These are phyloP conservation scores for Salvia hispanica DNA, from an alignment of 257 asterid species.

Conservation along the genomic window DNA sequence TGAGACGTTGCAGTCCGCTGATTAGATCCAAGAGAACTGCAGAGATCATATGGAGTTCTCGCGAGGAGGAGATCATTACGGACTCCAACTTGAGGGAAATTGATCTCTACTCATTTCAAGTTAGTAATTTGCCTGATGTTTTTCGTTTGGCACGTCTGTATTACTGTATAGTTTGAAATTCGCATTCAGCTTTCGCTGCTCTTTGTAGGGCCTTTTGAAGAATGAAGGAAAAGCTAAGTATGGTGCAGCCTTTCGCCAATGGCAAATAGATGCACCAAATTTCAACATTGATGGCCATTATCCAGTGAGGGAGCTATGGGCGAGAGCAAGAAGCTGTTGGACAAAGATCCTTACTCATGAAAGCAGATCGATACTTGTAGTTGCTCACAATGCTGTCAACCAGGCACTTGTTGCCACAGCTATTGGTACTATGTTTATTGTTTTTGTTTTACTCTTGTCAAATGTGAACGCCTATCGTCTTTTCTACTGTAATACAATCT, in stretches of 20 bases:
- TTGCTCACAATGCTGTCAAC: constrained; percentile 97
- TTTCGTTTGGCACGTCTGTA: not conserved
- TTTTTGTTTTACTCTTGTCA: not conserved
- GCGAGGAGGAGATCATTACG: constrained; percentile 73
- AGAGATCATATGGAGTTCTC: constrained; percentile 87
- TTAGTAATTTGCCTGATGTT: constrained; percentile 37
- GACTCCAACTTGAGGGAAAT: constrained; percentile 84
- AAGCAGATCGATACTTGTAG: constrained; percentile 78
- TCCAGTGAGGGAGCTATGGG: constrained; percentile 94
- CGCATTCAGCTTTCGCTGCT: constrained; percentile 6
- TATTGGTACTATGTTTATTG: constrained; percentile 49
- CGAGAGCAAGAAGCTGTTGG: constrained; percentile 88
- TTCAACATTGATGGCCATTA: constrained; percentile 85
- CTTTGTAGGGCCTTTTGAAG: constrained; percentile 77
- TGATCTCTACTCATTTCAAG: constrained; percentile 94
- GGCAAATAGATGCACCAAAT: constrained; percentile 92
- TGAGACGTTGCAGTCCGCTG: constrained; percentile 66
- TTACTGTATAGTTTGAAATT: not conserved
- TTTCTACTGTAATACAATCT: constrained; percentile 1
- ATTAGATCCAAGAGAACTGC: constrained; percentile 90
- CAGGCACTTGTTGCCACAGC: constrained; percentile 99
- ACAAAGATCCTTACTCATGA: constrained; percentile 66
- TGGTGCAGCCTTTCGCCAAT: constrained; percentile 80
- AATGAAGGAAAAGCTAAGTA: constrained; percentile 79
- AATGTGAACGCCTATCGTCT: not conserved